Base-by-base conservation (phyloP, 148 eudicot species). In the Rhododendron kiyosumense region DNA sequence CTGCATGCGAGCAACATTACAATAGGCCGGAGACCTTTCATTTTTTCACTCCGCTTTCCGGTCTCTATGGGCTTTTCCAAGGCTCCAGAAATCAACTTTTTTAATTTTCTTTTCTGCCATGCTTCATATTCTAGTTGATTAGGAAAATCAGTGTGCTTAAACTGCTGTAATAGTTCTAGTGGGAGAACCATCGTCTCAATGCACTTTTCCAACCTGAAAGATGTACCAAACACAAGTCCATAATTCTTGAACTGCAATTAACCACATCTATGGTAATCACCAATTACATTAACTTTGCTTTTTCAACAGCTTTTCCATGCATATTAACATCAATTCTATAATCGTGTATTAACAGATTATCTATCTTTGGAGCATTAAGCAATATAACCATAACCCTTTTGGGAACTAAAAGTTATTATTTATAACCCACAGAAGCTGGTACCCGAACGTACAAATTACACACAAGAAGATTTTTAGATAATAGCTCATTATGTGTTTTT, bases 161-260 rank as follows among this genome's bases (percentile, higher is more conserved):
- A 85, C 81, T 95, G 98, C 88, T 95, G 99, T 81, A 97, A 84
- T 65, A 95, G 88, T 90, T 97, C 98, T 85, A 97, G 82, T 22
- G 99, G 99, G 81, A 95, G 86, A 87, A 97, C 98, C 57, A 94
- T 85, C 15, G 92, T 85, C 90, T 97, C 99, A 45, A 94, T 83
- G 45, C 98, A 92, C n/a, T 87, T 90, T 92, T 80, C 99, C 99
- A 84, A 94, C 94, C 99, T 97, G 94, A 87, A 77, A 86, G 83
- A 46, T 2, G 22, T 36, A 45, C 65, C 52, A 76, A 57, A 32
- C 46, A 83, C 81, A 59, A 59, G 71, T 28, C 71, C 38, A 52
- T 36, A 8, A 51, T 71, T 46, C 32, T 45, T 83, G 45, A 11
- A 59, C 76, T 83, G 59, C 45, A 83, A 67, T 83, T 61, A n/a